A percentile compares a stretch with the other conserved stretches of the same genome.
Evolutionary conservation across 2,329 filamentous ascomycete species (phyloP).

Genomic region (Akanthomyces uredinophilus): DNA sequence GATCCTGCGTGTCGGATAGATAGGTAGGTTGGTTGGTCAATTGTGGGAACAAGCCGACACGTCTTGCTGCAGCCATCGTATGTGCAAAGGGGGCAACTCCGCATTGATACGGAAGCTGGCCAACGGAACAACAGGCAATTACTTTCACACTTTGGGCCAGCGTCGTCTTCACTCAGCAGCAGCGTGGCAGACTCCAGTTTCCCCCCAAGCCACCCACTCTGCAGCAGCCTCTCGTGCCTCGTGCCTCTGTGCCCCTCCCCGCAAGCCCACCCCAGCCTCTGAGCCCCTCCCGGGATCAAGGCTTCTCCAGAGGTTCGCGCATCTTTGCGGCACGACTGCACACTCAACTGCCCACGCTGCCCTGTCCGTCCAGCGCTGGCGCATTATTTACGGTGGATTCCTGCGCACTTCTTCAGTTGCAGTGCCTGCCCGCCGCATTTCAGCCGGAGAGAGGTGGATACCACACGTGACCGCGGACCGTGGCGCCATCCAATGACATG

Average conservation of each 20-base stretch:
- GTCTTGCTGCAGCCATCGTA: neutral
- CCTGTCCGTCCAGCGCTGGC: no score
- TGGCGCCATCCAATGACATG: neutral
- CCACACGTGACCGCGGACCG: constrained; percentile 10
- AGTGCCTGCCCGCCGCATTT: neutral
- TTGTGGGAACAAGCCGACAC: neutral
- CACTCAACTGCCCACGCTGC: no score
- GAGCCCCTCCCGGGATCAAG: neutral
- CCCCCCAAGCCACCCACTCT: neutral
- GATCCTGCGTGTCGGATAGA: neutral
- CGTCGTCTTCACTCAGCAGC: neutral
- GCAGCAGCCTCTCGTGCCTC: no score
- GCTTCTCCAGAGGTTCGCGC: constrained; percentile 3
- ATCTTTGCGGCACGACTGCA: neutral
- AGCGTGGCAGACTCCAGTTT: neutral
- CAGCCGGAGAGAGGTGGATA: neutral
- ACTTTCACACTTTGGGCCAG: neutral
- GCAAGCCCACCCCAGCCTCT: neutral
- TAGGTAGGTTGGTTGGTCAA: neutral
- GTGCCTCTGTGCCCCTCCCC: neutral
- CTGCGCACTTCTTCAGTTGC: neutral
- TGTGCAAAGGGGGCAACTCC: constrained; percentile 10
- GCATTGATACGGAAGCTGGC: neutral
- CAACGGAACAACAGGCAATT: constrained; percentile 5
- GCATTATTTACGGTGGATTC: neutral